Base-by-base conservation (phyloP, 2,329 filamentous ascomycete species). In the Aureobasidium namibiae region DNA sequence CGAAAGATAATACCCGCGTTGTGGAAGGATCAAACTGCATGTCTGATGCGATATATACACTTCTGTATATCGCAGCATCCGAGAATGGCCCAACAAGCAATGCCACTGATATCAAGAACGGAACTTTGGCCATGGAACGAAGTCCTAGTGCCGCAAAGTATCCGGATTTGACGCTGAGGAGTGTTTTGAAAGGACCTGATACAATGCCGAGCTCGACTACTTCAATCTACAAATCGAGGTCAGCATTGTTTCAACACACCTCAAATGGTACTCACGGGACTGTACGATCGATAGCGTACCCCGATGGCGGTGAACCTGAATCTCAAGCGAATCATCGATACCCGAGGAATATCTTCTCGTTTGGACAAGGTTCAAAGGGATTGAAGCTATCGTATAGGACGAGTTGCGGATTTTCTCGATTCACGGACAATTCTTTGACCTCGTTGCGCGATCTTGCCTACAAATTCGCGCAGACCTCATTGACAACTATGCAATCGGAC, bases 371-470 rank as follows among this genome's bases (percentile, higher is more conserved):
- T 16, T 34, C 41, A 9, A 4, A 39, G 23, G 50, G 50, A n/a
- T 41, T 54, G 14, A 54, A 54, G 50, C 50, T 54, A n/a, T 54
- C 36, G 13, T 54, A 54, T 31, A 54, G 50, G 21, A 26, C 36
- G 10, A n/a, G 21, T 13, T 54, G 21, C 42, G 36, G 18, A 31
- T 54, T 54, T n/a, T 23, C 11, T 10, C 36, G 14, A 8, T 54
- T 54, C 10, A 31, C 18, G 4, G 50, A 54, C 31, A 1, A 41
- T 4, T 24, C 36, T 13, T 31, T 39, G 14, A 3, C 14, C 13
- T 16, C 11, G 31, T 33, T 42, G 36, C 50, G 50, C 42, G 4
- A 54, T 54, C 50, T 54, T 26, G 13, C 13, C 14, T 4, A 9
- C 50, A 54, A 4, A 18, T 41, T 54, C 14, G 50, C 13, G 34